Evolutionary conservation across 441 rosid genomes (phyloP).

Genomic region (Gossypium schwendimanii): DNA sequence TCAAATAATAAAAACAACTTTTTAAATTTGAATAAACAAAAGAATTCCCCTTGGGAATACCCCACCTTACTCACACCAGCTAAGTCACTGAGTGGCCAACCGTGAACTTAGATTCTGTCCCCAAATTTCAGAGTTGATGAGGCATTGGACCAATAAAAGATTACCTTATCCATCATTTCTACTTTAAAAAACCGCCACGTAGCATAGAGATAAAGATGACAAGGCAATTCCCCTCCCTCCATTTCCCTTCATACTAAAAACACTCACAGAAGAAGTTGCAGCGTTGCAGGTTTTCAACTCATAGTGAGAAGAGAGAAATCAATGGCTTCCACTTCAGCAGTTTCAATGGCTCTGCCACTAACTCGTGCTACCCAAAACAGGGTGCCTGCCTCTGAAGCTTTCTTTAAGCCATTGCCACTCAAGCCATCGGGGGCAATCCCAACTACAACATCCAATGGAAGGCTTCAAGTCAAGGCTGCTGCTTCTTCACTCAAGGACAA

Average conservation of each 20-base stretch:
- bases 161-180: constrained; percentile 54
- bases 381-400: constrained; percentile 27
- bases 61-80: too few relatives aligned
- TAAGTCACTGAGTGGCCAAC: not conserved
- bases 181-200: constrained; percentile 48
- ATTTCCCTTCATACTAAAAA: not conserved
- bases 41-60: too few relatives aligned
- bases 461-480: constrained; percentile 54
- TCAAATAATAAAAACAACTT: too few relatives aligned
- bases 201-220: constrained; percentile 28
- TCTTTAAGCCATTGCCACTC: constrained; percentile 43
- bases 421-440: constrained; percentile 33
- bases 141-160: constrained; percentile 19
- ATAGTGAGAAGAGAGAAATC: not conserved
- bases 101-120: not conserved
- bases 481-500: constrained; percentile 65
- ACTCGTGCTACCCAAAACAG: constrained; percentile 33
- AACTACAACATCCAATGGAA: constrained; percentile 6
- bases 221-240: constrained; percentile 31
- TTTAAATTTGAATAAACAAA: too few relatives aligned
- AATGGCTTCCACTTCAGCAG: constrained; percentile 67
- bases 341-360: constrained; percentile 51
- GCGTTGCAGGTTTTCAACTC: constrained; percentile 8
- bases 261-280: not conserved
- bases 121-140: constrained; percentile 1